A percentile compares a stretch with the other conserved stretches of the same genome.
These are phyloP conservation scores for Arctium lappa DNA, from an alignment of 129 eudicot species.

Conservation along the genomic window DNA sequence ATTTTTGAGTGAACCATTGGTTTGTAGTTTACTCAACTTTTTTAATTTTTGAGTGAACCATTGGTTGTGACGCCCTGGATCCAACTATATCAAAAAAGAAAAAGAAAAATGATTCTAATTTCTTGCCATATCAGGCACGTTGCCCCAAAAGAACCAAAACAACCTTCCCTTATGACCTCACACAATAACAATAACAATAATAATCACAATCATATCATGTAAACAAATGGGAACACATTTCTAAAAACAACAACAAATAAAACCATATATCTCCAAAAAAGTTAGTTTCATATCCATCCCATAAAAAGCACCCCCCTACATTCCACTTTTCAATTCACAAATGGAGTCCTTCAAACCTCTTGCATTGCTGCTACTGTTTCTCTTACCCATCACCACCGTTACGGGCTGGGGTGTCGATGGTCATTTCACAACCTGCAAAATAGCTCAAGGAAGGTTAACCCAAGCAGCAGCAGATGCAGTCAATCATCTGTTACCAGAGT, in stretches of 20 bases:
- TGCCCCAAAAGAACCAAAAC: conserved; percentile 18
- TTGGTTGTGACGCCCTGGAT: too few relatives aligned
- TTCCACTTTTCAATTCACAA: neutral
- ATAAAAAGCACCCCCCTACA: conserved; percentile 1
- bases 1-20: too few relatives aligned
- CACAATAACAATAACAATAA: too few relatives aligned
- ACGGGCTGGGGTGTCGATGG: conserved; percentile 85
- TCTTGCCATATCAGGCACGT: conserved; percentile 19
- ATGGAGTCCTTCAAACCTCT: conserved; percentile 39
- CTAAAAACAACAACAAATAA: conserved; percentile 20
- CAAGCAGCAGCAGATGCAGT: conserved; percentile 63
- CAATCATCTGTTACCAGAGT: conserved; percentile 43
- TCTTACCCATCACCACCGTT: conserved; percentile 32
- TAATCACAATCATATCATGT: conserved; percentile 11
- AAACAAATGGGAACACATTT: conserved; percentile 25
- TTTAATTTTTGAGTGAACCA: too few relatives aligned
- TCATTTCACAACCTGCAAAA: conserved; percentile 58
- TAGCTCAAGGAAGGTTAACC: conserved; percentile 67
- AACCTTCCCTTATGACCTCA: conserved; percentile 15
- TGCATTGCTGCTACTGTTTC: conserved; percentile 29
- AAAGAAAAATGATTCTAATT: neutral
- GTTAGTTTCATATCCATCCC: conserved; percentile 5
- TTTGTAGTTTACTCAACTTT: too few relatives aligned
- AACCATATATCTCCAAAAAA: conserved; percentile 12
- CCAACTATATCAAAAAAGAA: neutral